Conservation (phyloP, 371 early-diverging fungal species). For the Mortierella sp. region DNA sequence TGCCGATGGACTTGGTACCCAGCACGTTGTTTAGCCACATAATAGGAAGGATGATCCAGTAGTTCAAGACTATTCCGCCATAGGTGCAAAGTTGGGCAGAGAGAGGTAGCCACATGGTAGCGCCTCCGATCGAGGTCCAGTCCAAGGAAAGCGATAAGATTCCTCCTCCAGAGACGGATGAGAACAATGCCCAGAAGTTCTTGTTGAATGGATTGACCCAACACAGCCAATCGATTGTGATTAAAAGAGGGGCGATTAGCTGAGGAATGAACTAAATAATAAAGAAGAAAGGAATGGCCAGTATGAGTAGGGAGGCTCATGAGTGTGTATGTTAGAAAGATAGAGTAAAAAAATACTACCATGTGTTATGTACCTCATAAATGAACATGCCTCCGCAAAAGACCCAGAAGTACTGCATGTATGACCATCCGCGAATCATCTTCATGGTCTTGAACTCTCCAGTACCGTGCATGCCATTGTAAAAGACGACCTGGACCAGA, state of each 20-base stretch:
- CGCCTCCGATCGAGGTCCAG: slow-evolving; percentile 76
- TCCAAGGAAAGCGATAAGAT: slow-evolving; percentile 78
- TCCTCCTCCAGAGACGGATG: slow-evolving; percentile 69
- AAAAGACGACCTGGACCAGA: slow-evolving; percentile 50
- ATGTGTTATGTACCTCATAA: slow-evolving; percentile 46
- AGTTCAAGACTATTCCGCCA: slow-evolving; percentile 70
- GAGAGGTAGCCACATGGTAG: slow-evolving; percentile 37
- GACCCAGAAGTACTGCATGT: slow-evolving; percentile 59
- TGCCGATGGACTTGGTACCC: slow-evolving; percentile 67
- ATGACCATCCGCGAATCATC: slow-evolving; percentile 37
- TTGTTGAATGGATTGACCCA: slow-evolving; percentile 65
- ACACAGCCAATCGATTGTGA: slow-evolving; percentile 73
- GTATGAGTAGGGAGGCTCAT: too few species aligned
- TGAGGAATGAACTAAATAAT: slow-evolving; percentile 66
- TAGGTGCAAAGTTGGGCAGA: slow-evolving; percentile 39
- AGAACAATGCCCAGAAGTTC: slow-evolving; percentile 47
- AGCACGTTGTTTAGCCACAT: slow-evolving; percentile 75
- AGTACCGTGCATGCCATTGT: slow-evolving; percentile 57
- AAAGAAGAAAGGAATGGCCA: neutral
- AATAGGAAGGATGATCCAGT: slow-evolving; percentile 80
- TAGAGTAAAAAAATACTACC: neutral
- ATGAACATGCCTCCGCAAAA: slow-evolving; percentile 61
- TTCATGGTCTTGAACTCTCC: slow-evolving; percentile 26
- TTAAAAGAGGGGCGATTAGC: slow-evolving; percentile 65
- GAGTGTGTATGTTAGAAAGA: neutral